Percentiles rank a stretch among this genome's conserved stretches.
Conservation (phyloP, 176 grass and related monocot species). For the Triticum urartu region DNA sequence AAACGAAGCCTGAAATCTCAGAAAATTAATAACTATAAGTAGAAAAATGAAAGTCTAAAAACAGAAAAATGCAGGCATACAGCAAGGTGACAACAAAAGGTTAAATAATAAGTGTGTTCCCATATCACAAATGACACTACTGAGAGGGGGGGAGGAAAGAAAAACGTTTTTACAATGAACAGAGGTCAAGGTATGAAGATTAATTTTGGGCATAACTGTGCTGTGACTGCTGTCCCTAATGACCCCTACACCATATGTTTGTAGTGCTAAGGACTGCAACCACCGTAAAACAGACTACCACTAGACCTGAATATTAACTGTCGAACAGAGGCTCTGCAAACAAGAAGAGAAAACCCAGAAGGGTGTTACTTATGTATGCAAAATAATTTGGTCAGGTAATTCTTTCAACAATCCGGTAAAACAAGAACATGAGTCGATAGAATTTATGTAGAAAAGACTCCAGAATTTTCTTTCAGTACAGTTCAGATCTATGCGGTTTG, state of each 20-base stretch:
- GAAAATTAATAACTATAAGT: not conserved
- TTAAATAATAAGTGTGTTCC: not conserved
- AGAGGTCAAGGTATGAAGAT: not conserved
- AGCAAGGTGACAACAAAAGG: not conserved
- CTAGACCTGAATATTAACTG: not conserved
- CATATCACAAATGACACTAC: not conserved
- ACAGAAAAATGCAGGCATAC: not conserved
- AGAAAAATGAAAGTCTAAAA: not conserved
- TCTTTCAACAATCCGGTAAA: not conserved
- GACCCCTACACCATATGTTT: not conserved
- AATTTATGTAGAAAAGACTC: not conserved
- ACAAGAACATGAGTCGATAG: not conserved
- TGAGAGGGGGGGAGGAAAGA: not conserved
- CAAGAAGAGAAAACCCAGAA: not conserved
- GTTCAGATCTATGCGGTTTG: not conserved
- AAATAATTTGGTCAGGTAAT: not conserved
- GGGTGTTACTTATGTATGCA: not conserved
- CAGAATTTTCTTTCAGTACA: not conserved
- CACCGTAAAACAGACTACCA: not conserved
- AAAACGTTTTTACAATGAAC: not conserved
- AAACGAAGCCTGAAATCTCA: constrained; percentile 43
- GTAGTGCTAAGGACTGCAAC: not conserved
- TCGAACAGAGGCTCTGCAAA: not conserved
- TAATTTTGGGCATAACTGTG: not conserved
- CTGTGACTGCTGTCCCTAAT: not conserved